phyloP scores from a whole-genome alignment of 78 protist genomes.

The Dictyostelium brefeldianum region DNA sequence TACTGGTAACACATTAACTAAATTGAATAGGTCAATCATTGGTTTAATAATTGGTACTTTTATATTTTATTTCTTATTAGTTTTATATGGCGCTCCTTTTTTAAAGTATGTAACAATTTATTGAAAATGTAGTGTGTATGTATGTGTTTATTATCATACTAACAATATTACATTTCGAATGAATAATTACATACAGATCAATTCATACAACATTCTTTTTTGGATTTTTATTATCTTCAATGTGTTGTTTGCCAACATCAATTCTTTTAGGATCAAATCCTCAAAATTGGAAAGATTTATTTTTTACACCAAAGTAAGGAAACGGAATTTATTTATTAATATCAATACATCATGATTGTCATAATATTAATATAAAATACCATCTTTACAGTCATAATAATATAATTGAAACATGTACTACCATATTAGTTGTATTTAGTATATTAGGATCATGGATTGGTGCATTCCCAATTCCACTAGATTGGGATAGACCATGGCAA shows the following conservation, averaged over 20 bases:
- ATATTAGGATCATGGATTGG: constrained; percentile 80
- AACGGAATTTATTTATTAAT: not conserved
- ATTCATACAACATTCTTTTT: constrained; percentile 51
- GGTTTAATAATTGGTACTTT: constrained; percentile 48
- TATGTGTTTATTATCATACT: not conserved
- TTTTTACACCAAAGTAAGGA: constrained; percentile 60
- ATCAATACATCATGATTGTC: not conserved
- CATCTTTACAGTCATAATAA: constrained; percentile 40
- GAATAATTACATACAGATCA: constrained; percentile 3
- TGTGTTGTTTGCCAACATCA: constrained; percentile 60
- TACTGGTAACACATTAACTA: not conserved
- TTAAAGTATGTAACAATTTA: constrained; percentile 6
- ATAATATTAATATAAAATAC: not conserved
- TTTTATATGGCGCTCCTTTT: constrained; percentile 72
- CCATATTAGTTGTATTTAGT: constrained; percentile 66
- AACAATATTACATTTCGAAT: too few species aligned
- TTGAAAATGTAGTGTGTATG: not conserved
- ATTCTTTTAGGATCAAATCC: constrained; percentile 68
- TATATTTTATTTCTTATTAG: constrained; percentile 27
- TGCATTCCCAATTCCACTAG: constrained; percentile 79
- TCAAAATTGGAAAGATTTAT: constrained; percentile 72
- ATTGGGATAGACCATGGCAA: constrained; percentile 88
- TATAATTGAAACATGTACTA: constrained; percentile 75
- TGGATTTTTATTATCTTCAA: constrained; percentile 55
- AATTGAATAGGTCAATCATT: constrained; percentile 38